Evolutionary conservation across 164 flowering plant genomes (phyloP).

Genomic region (Aristolochia californica): DNA sequence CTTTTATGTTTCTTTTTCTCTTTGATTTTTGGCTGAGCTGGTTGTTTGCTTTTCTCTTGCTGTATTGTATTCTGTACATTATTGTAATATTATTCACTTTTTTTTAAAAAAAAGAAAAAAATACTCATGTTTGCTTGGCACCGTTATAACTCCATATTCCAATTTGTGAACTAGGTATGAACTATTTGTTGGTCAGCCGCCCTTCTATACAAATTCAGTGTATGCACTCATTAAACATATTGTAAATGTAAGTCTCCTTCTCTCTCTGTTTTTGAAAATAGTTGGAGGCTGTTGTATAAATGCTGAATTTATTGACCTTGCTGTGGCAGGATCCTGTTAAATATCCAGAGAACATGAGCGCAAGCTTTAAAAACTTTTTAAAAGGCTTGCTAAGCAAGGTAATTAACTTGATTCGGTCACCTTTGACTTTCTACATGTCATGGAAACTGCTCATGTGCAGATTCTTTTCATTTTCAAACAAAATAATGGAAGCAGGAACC

Average conservation of each 20-base stretch:
- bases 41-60: no score
- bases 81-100: no score
- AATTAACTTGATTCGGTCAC: background rate
- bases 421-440: background rate
- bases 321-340: conserved; percentile 86
- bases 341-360: conserved; percentile 88
- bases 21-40: no score
- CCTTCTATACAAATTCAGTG: conserved; percentile 96
- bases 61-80: no score
- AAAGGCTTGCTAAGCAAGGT: conserved; percentile 98
- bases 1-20: no score
- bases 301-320: background rate
- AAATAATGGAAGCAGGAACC: conserved; percentile 48
- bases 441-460: background rate
- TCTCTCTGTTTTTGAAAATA: background rate
- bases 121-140: no score
- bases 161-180: conserved; percentile 56
- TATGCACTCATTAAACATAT: conserved; percentile 90
- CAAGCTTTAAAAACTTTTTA: conserved; percentile 69
- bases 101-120: no score
- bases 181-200: conserved; percentile 97
- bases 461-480: background rate
- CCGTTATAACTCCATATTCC: no score
- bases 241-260: conserved; percentile 50
- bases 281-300: background rate